Evolutionary conservation across 345 rosid genomes (phyloP).

Genomic region (Populus pruinosa): DNA sequence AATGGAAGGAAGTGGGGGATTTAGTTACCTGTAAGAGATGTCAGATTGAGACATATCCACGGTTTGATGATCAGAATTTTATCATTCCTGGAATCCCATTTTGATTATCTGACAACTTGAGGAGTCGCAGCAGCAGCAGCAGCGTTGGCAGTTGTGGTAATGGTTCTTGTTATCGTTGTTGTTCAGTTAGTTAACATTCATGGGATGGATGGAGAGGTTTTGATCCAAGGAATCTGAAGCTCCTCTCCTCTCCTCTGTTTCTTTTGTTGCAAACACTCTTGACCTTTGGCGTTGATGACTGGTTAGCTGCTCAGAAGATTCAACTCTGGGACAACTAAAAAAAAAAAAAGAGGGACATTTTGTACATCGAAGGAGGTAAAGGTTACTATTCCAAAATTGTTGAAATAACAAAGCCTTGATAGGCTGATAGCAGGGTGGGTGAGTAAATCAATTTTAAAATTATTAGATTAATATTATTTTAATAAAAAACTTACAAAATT

Average conservation of each 20-base stretch:
- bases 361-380: no score
- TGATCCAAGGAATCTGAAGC: not conserved
- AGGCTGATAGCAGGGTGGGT: no score
- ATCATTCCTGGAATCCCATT: slow-evolving; percentile 17
- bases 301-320: no score
- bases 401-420: no score
- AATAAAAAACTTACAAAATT: no score
- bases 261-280: not conserved
- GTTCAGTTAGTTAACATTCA: not conserved
- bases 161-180: not conserved
- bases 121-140: no score
- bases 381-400: no score
- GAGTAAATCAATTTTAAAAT: no score
- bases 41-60: slow-evolving; percentile 47
- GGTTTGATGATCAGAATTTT: slow-evolving; percentile 18
- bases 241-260: not conserved
- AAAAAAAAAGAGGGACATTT: no score
- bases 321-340: no score
- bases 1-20: not conserved
- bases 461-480: no score
- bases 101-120: not conserved
- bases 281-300: no score
- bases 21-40: slow-evolving; percentile 45
- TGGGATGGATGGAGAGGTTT: not conserved
- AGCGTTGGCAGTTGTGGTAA: not conserved